phyloP scores from a whole-genome alignment of 495 filamentous ascomycete species.

The Aeminium ludgeri region DNA sequence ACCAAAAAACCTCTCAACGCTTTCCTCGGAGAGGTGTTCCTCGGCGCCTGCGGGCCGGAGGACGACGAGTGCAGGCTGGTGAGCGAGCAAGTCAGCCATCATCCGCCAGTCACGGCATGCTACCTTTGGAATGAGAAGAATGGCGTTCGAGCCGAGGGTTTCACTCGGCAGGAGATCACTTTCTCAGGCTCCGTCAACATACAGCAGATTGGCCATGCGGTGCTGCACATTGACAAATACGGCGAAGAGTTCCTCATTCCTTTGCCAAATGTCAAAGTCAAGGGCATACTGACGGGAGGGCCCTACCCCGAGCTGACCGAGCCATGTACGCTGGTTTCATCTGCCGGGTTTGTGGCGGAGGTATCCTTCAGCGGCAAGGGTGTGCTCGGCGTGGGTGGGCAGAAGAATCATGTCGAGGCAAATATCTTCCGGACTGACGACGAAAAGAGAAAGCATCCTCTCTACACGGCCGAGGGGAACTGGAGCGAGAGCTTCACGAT shows the following conservation, averaged over 20 bases:
- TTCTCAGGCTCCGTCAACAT: constrained; percentile 20
- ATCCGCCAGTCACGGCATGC: constrained; percentile 22
- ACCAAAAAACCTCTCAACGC: constrained; percentile 24
- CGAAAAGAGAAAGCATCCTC: constrained; percentile 2
- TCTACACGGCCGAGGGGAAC: constrained; percentile 25
- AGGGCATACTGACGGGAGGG: constrained; percentile 27
- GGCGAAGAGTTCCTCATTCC: constrained; percentile 36
- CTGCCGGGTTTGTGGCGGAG: constrained; percentile 25
- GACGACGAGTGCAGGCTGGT: constrained; percentile 16
- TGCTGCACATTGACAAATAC: constrained; percentile 29
- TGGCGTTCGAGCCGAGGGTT: constrained; percentile 19
- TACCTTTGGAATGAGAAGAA: constrained; percentile 21
- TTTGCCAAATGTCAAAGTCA: constrained; percentile 29
- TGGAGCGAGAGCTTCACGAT: constrained; percentile 30
- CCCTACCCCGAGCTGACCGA: constrained; percentile 27
- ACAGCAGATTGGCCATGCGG: constrained; percentile 22
- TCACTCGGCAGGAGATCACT: constrained; percentile 20
- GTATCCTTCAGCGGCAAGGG: constrained; percentile 26
- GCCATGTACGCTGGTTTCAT: constrained; percentile 24
- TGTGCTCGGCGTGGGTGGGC: constrained; percentile 20
- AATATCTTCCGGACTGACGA: constrained; percentile 12
- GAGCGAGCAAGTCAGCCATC: constrained; percentile 22
- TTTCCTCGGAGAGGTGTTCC: constrained; percentile 22
- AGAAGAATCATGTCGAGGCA: constrained; percentile 19
- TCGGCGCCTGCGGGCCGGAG: constrained; percentile 8